Conservation (phyloP, 2,329 filamentous ascomycete genomes). For the Myriosclerotinia curreyana region DNA sequence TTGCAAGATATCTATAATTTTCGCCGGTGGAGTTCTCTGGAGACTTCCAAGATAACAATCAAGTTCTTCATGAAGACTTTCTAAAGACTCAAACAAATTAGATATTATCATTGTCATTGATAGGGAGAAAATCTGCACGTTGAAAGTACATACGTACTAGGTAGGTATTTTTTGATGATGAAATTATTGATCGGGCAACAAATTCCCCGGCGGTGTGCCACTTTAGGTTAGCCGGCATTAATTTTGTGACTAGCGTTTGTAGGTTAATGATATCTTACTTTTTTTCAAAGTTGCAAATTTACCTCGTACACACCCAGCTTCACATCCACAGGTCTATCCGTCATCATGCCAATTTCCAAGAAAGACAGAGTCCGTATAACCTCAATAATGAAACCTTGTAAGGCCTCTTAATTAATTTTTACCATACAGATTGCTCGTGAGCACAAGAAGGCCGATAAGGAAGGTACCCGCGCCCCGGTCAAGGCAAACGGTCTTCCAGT, state of each 20-base stretch:
- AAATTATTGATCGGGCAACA: not conserved
- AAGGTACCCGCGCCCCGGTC: slow-evolving; percentile 52
- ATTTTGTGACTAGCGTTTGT: slow-evolving; percentile 3
- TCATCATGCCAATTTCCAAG: slow-evolving; percentile 46
- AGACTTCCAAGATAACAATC: not conserved
- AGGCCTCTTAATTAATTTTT: slow-evolving; percentile 1
- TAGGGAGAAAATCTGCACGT: no score
- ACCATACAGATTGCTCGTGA: slow-evolving; percentile 48
- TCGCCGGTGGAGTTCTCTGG: not conserved
- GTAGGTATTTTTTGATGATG: no score
- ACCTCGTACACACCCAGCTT: not conserved
- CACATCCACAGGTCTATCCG: not conserved
- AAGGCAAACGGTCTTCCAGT: slow-evolving; percentile 55
- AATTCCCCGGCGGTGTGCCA: not conserved
- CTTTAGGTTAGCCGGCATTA: not conserved
- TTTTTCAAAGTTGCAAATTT: slow-evolving; percentile 6
- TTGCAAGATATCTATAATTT: not conserved
- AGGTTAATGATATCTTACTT: slow-evolving; percentile 4
- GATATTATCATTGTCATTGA: no score
- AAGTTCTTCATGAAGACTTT: not conserved
- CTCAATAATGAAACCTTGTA: not conserved
- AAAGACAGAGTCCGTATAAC: slow-evolving; percentile 43
- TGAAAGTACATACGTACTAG: no score
- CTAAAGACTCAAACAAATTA: not conserved
- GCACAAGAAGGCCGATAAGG: slow-evolving; percentile 54